Conservation (phyloP, 208 protist species). For the Naegleria gruberi region DNA sequence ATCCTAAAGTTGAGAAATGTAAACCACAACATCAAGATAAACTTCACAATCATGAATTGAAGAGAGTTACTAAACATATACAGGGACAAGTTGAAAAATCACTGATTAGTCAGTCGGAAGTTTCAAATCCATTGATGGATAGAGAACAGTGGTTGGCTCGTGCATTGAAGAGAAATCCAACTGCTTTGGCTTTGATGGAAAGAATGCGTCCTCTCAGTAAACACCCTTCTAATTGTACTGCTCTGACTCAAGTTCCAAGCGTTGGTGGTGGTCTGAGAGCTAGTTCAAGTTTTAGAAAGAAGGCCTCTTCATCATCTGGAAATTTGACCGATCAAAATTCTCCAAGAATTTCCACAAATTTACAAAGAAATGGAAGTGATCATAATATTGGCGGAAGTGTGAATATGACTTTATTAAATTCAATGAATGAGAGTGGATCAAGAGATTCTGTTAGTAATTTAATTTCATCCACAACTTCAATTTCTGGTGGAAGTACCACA, state of each 20-base stretch:
- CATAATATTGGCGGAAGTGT: not conserved
- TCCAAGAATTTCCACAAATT: not conserved
- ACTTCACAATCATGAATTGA: not conserved
- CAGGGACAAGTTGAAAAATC: not conserved
- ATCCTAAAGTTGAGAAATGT: not conserved
- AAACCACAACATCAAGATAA: not conserved
- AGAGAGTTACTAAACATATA: not conserved
- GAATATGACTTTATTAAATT: not conserved
- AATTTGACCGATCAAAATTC: not conserved
- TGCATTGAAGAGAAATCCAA: slow-evolving; percentile 14
- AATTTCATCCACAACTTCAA: not conserved
- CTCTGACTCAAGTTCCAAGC: not conserved
- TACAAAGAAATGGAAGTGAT: not conserved
- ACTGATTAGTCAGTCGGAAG: not conserved
- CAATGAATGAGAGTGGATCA: not conserved
- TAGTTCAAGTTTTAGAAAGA: not conserved
- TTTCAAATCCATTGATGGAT: not conserved
- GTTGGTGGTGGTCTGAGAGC: not conserved
- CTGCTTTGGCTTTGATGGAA: not conserved
- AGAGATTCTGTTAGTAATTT: not conserved
- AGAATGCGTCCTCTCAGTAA: not conserved
- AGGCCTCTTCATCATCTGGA: not conserved
- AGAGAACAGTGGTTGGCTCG: not conserved
- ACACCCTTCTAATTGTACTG: not conserved
- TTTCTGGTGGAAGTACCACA: not conserved